Evolutionary conservation across 345 rosid genomes (phyloP).

Genomic region (Brassica incana): DNA sequence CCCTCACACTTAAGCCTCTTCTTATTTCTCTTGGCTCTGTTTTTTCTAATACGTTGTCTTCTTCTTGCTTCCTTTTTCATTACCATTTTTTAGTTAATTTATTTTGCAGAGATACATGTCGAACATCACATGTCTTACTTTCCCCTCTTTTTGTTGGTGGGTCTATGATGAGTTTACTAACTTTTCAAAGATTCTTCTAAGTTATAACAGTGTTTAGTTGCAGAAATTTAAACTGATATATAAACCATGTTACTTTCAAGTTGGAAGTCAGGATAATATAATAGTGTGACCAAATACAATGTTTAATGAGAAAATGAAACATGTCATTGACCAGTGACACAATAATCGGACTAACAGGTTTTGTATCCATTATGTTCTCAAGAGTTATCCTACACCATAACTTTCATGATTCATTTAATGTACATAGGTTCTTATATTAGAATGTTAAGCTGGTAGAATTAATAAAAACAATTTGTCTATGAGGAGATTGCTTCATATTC

Average conservation of each 20-base stretch:
- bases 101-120: neutral
- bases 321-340: slow-evolving; percentile 7
- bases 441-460: neutral
- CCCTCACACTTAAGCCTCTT: slow-evolving; percentile 20
- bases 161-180: neutral
- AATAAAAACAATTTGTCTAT: neutral
- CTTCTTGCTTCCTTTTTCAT: slow-evolving; percentile 16
- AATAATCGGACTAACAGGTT: neutral
- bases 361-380: neutral
- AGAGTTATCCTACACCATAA: neutral
- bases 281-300: neutral
- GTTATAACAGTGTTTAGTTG: slow-evolving; percentile 12
- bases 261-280: neutral
- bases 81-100: neutral
- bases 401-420: neutral
- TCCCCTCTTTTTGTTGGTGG: neutral
- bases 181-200: neutral
- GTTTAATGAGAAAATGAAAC: neutral
- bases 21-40: slow-evolving; percentile 2
- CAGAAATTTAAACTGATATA: neutral
- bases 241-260: slow-evolving; percentile 1
- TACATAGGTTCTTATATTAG: neutral
- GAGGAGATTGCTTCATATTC: neutral
- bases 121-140: slow-evolving; percentile 1
- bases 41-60: slow-evolving; percentile 2